Percentiles rank a stretch among this genome's conserved stretches.
Evolutionary conservation across 2,329 filamentous ascomycete genomes (phyloP).

Genomic region (Xylogone sp.): DNA sequence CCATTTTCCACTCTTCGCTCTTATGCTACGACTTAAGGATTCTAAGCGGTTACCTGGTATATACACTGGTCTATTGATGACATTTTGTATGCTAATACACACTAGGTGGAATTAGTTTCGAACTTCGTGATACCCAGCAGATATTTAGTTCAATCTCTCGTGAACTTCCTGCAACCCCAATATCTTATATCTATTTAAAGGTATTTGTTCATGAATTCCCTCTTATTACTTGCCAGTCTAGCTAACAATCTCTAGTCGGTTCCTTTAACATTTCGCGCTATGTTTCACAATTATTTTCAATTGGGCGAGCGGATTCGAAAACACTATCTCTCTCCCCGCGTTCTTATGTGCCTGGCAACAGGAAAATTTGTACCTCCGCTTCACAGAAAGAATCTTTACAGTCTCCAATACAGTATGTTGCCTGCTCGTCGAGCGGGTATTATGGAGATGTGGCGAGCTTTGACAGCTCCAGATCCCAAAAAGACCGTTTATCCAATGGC

Average conservation of each 20-base stretch:
- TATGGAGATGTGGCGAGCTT: constrained; percentile 70
- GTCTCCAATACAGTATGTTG: constrained; percentile 96
- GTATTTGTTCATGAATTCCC: constrained; percentile 39
- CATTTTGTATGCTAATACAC: constrained; percentile 11
- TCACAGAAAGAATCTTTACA: constrained; percentile 90
- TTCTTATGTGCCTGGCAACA: constrained; percentile 82
- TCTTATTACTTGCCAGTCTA: neutral
- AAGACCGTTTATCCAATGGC: constrained; percentile 7
- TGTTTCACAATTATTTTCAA: constrained; percentile 97
- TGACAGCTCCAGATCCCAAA: constrained; percentile 19
- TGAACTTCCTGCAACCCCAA: constrained; percentile 39
- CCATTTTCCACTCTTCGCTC: constrained; percentile 93
- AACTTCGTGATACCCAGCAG: constrained; percentile 71
- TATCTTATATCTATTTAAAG: constrained; percentile 83
- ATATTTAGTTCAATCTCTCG: constrained; percentile 34
- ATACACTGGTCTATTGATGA: constrained; percentile 14
- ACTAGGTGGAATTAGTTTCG: constrained; percentile 79
- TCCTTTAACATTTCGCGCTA: constrained; percentile 83
- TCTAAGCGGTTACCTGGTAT: constrained; percentile 79
- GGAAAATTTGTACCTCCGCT: constrained; percentile 94
- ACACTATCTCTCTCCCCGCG: constrained; percentile 87
- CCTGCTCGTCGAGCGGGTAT: constrained; percentile 78
- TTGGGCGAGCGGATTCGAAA: constrained; percentile 88
- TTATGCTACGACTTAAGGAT: constrained; percentile 96
- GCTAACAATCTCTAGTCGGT: constrained; percentile 60